These are phyloP conservation scores for Aspergillus piperis DNA, from an alignment of 2,329 filamentous ascomycete genomes.

Conservation along the genomic window DNA sequence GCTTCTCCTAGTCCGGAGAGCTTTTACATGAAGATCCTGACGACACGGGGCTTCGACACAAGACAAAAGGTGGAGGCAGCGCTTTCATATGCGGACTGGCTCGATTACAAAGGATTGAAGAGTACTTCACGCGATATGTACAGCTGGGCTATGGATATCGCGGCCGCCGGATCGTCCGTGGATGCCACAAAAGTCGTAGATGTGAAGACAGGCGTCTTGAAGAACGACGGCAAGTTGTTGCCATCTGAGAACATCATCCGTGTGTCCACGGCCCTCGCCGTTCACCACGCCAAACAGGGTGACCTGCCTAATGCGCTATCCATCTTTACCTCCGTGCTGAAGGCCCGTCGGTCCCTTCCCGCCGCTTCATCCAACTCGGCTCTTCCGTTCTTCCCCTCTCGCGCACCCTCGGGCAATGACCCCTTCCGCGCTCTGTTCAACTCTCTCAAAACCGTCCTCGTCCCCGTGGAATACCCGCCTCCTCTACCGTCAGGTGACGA, in stretches of 20 bases:
- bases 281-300: constrained; percentile 71
- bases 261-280: constrained; percentile 74
- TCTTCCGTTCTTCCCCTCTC: constrained; percentile 27
- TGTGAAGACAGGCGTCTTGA: constrained; percentile 63
- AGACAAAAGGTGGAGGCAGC: constrained; percentile 79
- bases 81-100: constrained; percentile 79
- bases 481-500: constrained; percentile 70
- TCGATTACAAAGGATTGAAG: constrained; percentile 71
- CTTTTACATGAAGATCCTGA: constrained; percentile 80
- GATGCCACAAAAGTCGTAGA: constrained; percentile 58
- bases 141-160: constrained; percentile 73
- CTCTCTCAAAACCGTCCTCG: constrained; percentile 46
- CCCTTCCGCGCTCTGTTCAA: constrained; percentile 39
- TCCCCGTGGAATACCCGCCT: constrained; percentile 66
- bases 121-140: constrained; percentile 72
- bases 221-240: constrained; percentile 53
- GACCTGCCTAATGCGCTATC: constrained; percentile 72
- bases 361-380: constrained; percentile 35
- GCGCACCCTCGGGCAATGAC: constrained; percentile 25
- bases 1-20: constrained; percentile 71
- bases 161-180: constrained; percentile 56
- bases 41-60: constrained; percentile 75
- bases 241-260: constrained; percentile 74
- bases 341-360: constrained; percentile 67
- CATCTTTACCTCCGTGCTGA: constrained; percentile 80